phyloP scores from a whole-genome alignment of 1,284 basidiomycete species.

The Ustilago curta region DNA sequence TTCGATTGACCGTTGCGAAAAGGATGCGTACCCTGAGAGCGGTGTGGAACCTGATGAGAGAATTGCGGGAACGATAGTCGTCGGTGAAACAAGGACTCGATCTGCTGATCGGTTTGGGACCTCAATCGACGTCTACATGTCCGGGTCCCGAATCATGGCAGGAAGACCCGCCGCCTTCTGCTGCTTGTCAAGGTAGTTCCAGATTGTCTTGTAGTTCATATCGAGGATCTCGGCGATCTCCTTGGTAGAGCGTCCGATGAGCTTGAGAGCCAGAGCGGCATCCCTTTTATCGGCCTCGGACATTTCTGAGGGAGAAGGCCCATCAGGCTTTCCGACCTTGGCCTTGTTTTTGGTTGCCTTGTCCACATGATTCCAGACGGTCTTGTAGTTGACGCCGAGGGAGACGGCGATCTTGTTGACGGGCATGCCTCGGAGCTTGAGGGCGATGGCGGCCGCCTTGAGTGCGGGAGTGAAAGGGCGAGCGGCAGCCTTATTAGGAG shows the following conservation, averaged over 20 bases:
- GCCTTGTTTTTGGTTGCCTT: slow-evolving; percentile 8
- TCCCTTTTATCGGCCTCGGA: slow-evolving; percentile 18
- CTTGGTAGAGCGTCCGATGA: slow-evolving; percentile 15
- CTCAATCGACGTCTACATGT: background rate
- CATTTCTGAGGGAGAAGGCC: background rate
- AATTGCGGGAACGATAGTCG: background rate
- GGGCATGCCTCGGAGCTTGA: slow-evolving; percentile 17
- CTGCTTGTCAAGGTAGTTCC: slow-evolving; percentile 19
- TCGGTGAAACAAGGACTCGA: background rate
- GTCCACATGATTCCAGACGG: slow-evolving; percentile 10
- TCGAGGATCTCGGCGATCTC: slow-evolving; percentile 24
- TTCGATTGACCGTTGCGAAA: no score
- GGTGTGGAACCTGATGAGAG: background rate
- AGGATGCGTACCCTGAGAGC: no score
- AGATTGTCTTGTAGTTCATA: slow-evolving; percentile 28
- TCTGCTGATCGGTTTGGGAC: background rate
- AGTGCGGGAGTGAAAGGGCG: slow-evolving; percentile 1
- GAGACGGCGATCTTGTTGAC: slow-evolving; percentile 16
- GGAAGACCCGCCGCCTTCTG: slow-evolving; percentile 15
- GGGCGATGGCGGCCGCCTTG: slow-evolving; percentile 14
- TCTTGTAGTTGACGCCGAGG: slow-evolving; percentile 23
- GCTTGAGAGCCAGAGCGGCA: slow-evolving; percentile 19
- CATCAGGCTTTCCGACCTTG: background rate
- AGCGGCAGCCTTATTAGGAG: background rate
- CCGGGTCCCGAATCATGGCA: slow-evolving; percentile 11